These are phyloP conservation scores for Lolium multiflorum DNA, from an alignment of 176 grass and related monocot genomes.

Conservation along the genomic window DNA sequence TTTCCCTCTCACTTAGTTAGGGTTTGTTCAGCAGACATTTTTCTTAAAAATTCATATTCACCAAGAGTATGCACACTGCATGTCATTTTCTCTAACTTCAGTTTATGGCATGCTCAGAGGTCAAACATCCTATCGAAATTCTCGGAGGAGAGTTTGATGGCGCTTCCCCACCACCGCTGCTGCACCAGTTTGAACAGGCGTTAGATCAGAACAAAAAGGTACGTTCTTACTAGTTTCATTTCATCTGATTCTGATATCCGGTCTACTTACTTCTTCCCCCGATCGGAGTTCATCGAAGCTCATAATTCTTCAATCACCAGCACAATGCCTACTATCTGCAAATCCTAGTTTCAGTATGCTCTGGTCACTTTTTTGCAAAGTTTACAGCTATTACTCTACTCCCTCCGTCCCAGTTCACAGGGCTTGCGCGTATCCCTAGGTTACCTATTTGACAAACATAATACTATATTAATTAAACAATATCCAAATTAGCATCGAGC, in stretches of 20 bases:
- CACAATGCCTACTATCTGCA: too few relatives aligned
- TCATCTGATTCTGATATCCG: background rate
- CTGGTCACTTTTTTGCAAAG: too few relatives aligned
- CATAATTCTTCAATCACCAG: background rate
- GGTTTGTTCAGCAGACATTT: background rate
- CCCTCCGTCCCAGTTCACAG: too few relatives aligned
- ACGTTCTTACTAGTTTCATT: background rate
- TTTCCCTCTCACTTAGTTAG: background rate
- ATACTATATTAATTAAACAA: too few relatives aligned
- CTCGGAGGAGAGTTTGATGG: slow-evolving; percentile 57
- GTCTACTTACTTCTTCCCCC: background rate
- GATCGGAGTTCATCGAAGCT: background rate
- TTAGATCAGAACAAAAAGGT: slow-evolving; percentile 49
- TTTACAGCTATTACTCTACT: too few relatives aligned
- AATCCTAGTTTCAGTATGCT: too few relatives aligned
- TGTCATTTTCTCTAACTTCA: background rate
- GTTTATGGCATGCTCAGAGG: slow-evolving; percentile 34
- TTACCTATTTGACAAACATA: too few relatives aligned
- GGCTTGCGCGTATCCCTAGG: too few relatives aligned
- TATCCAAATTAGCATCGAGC: too few relatives aligned
- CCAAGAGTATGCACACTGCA: too few relatives aligned
- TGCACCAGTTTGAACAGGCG: slow-evolving; percentile 54
- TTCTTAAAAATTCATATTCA: background rate
- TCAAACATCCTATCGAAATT: slow-evolving; percentile 53
- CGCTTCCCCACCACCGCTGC: slow-evolving; percentile 43